A percentile compares a stretch with the other conserved stretches of the same genome.
Conservation (phyloP, 2,329 filamentous ascomycete genomes). For the Seiridium unicorne region DNA sequence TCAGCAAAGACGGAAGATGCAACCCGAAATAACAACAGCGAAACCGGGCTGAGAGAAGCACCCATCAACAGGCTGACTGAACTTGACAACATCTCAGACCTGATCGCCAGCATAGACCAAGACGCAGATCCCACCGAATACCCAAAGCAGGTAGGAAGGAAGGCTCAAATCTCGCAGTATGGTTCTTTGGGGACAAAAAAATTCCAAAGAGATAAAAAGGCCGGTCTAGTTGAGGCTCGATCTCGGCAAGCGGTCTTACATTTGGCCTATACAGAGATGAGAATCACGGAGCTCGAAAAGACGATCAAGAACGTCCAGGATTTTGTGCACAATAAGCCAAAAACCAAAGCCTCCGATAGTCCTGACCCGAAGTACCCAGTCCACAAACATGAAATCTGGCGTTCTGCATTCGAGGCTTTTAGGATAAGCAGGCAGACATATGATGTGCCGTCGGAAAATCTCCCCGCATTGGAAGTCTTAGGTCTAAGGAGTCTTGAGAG, state of each 20-base stretch:
- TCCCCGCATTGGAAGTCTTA: background rate
- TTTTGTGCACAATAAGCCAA: background rate
- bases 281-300: background rate
- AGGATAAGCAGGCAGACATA: background rate
- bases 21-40: no score
- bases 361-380: background rate
- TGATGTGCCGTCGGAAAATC: background rate
- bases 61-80: no score
- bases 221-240: background rate
- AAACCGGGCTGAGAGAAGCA: no score
- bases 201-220: background rate
- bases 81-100: no score
- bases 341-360: background rate
- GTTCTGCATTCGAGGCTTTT: background rate
- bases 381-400: background rate
- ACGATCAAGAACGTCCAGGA: background rate
- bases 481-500: background rate
- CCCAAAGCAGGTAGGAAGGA: no score
- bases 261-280: background rate
- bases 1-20: no score
- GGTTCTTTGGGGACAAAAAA: background rate
- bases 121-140: no score
- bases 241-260: background rate
- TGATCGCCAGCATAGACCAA: no score
- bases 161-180: background rate